Base-by-base conservation (phyloP, 192 early-diverging fungal genomes). In the Geranomyces variabilis region DNA sequence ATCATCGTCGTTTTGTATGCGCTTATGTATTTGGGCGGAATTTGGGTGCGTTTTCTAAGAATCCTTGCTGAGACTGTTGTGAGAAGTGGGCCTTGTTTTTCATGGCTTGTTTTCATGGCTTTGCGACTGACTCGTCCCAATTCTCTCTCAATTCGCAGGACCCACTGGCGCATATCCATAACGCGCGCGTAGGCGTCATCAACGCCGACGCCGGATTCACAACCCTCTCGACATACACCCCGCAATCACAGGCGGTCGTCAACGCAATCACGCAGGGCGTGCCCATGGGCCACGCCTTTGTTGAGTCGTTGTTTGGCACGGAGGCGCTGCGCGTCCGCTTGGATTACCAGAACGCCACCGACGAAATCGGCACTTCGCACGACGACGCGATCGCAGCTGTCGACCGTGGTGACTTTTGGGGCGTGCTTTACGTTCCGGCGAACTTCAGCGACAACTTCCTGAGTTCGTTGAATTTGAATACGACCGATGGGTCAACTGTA, bases 141-240 rank as follows among this genome's bases (percentile, higher is more conserved):
- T 53, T 22, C 49, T 64, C 14, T 15, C 22, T 63, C 46, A 2
- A 19, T 63, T 12, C 44, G 1, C 49, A 44, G 70, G 70, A 72
- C 48, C 70, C 70, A 21, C 22, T 63, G 31, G n/a, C 47, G 15
- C 46, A 43, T 1, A 33, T 72, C 9, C 47, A 8, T 14, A 61
- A 55, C 24, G 51, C 41, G 13, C 49, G 53, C 15, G 63, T 73
- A 6, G 70, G 44, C 26, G 33, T 72, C 24, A 1, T 63, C 70
- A 64, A 72, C 33, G 33, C 63, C 47, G 70, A 72, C 41, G 48
- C 31, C 28, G 70, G 70, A 10, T 72, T 48, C 70, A 29, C 60
- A 6, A 62, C 57, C 12, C 36, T 70, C 17, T 22, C 34, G 6
- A 10, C 17, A 22, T 41, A 36, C 56, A 43, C 26, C 12, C 29